Percentiles rank a stretch among this genome's conserved stretches.
phyloP scores from a whole-genome alignment of 1,284 basidiomycete species.

The Sanghuangporus weigelae region DNA sequence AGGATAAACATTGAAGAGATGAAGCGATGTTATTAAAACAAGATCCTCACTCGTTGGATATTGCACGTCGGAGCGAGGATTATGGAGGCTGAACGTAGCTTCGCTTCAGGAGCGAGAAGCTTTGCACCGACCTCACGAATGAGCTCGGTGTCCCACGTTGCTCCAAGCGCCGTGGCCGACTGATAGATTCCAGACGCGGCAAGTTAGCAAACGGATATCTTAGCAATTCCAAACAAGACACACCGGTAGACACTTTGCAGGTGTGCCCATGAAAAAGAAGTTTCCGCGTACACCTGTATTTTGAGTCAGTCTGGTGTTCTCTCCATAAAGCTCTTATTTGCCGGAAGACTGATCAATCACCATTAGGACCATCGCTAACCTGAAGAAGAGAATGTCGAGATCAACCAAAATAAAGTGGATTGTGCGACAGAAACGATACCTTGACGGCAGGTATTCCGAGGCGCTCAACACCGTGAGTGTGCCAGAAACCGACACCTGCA shows the following conservation, averaged over 20 bases:
- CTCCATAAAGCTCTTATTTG: neutral
- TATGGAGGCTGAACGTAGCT: conserved; percentile 60
- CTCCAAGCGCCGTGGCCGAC: conserved; percentile 63
- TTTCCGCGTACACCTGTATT: conserved; percentile 43
- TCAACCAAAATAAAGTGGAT: neutral
- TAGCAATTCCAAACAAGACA: conserved; percentile 13
- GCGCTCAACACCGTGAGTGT: conserved; percentile 59
- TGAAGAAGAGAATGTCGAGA: conserved; percentile 21
- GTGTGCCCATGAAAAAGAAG: conserved; percentile 60
- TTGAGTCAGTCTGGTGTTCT: conserved; percentile 19
- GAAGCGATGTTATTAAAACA: neutral
- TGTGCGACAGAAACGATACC: conserved; percentile 30
- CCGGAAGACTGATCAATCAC: conserved; percentile 24
- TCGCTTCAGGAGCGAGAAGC: conserved; percentile 68
- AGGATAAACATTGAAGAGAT: neutral
- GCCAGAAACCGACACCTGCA: conserved; percentile 73
- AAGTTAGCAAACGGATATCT: neutral
- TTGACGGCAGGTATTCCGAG: conserved; percentile 69
- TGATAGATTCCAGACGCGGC: conserved; percentile 28
- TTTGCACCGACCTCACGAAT: conserved; percentile 56
- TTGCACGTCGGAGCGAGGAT: conserved; percentile 77
- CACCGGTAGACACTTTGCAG: conserved; percentile 56
- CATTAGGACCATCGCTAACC: conserved; percentile 75
- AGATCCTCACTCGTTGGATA: conserved; percentile 55
- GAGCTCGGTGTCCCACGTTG: conserved; percentile 69